Base-by-base conservation (phyloP, 2,329 filamentous ascomycete species). In the Parastagonospora avenae region DNA sequence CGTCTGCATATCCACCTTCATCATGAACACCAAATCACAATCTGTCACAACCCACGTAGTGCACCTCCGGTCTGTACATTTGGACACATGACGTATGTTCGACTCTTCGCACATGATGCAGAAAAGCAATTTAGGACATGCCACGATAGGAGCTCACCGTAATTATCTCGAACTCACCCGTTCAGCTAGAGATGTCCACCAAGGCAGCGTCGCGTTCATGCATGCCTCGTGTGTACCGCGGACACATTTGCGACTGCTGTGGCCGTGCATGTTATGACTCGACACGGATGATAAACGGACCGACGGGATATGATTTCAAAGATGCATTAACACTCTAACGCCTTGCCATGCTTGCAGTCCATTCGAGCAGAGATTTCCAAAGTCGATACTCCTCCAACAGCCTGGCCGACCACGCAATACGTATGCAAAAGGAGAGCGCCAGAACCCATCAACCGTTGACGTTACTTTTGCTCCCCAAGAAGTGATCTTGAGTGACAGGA, bases 61-160 rank as follows among this genome's bases (percentile, higher is more conserved):
- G 7, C 35, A 14, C 9, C 14, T 19, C 14, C 19, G 7, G 35
- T 37, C 35, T 16, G 14, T 16, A 37, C n/a, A 16, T 30, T 12
- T 6, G 16, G 39, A 9, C 24, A 30, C n/a, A 14, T 16, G 39
- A 37, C 35, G 35, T 37, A 8, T 16, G 19, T 2, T 16, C 16
- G 4, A n/a, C 4, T n/a, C 10, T 37, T 37, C 8, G 14, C 16
- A 37, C 14, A 37, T 11, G 4, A 9, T 16, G 14, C 10, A 8
- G 1, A 43, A 43, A 37, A 49, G 40, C 24, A 49, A 49, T 30
- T 32, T 33, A 43, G 27, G 24, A 12, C 8, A 16, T 12, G 35
- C 24, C 28, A 38, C 42, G 29, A 50, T 50, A 46, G 48, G 42
- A 50, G 31, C 19, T 41, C 24, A 6, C 48, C 48, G 42, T 31